Evolutionary conservation across 1,139 yeast genomes (phyloP).

Genomic region (Debaryomycetaceae sp.): DNA sequence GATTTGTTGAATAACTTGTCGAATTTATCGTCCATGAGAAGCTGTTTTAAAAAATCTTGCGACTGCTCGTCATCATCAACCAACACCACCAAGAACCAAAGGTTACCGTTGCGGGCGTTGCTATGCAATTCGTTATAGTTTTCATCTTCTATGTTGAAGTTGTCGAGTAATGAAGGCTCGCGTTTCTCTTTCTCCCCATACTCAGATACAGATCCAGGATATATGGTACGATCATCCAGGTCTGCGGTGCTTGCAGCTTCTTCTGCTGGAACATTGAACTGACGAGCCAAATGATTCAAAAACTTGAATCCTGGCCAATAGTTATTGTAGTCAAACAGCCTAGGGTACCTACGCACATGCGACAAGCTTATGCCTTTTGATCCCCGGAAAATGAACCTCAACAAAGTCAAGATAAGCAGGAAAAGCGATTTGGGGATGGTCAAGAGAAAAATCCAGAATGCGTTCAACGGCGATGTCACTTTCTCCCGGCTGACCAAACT

Average conservation of each 20-base stretch:
- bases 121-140: slow-evolving; percentile 47
- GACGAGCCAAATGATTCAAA: slow-evolving; percentile 6
- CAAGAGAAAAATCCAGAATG: slow-evolving; percentile 44
- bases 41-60: slow-evolving; percentile 21
- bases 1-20: slow-evolving; percentile 29
- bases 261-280: background rate
- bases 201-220: background rate
- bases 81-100: slow-evolving; percentile 45
- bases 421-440: slow-evolving; percentile 45
- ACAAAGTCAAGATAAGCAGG: slow-evolving; percentile 30
- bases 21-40: slow-evolving; percentile 29
- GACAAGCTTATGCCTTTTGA: slow-evolving; percentile 6
- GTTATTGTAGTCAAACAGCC: slow-evolving; percentile 19
- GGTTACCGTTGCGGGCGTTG: slow-evolving; percentile 34
- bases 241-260: background rate
- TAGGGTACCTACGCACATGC: slow-evolving; percentile 23
- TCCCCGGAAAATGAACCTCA: slow-evolving; percentile 30
- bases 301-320: slow-evolving; percentile 15
- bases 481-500: background rate
- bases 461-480: slow-evolving; percentile 11
- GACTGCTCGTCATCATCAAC: slow-evolving; percentile 34
- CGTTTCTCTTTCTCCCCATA: background rate
- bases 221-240: background rate
- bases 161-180: slow-evolving; percentile 7
- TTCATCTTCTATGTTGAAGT: slow-evolving; percentile 16